Conservation (phyloP, 1,284 basidiomycete species). For the Ustilago bromivora region DNA sequence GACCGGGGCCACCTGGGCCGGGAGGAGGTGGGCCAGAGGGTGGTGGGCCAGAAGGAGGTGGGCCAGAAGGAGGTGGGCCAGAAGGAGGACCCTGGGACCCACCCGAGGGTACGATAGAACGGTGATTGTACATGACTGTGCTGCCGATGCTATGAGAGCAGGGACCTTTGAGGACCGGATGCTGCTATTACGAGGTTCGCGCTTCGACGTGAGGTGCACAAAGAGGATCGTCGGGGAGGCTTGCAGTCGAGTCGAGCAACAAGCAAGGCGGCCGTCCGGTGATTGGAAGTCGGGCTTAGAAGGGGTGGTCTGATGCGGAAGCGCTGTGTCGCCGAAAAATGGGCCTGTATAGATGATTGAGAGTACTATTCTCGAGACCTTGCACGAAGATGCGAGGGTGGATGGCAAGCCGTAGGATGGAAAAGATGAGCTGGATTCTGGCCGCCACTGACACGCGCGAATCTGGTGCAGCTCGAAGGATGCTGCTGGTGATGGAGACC, state of each 20-base stretch:
- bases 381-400: not conserved
- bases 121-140: conserved; percentile 50
- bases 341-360: not conserved
- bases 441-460: conserved; percentile 10
- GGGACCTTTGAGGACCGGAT: no score
- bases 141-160: not conserved
- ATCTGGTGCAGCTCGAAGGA: conserved; percentile 12
- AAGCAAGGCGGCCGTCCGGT: not conserved
- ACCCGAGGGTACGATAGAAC: conserved; percentile 47
- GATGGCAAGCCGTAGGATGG: conserved; percentile 11
- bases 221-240: conserved; percentile 2
- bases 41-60: conserved; percentile 41
- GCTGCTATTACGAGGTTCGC: no score
- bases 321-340: not conserved
- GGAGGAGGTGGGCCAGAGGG: not conserved
- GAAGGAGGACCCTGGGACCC: conserved; percentile 41
- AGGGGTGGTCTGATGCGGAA: not conserved
- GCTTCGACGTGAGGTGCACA: no score
- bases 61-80: conserved; percentile 43
- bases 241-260: not conserved
- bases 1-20: conserved; percentile 41
- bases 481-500: not conserved
- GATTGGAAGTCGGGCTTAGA: not conserved
- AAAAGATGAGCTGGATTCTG: not conserved
- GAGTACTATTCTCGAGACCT: not conserved